These are phyloP conservation scores for Gentiana straminea DNA, from an alignment of 257 asterid species.

Conservation along the genomic window DNA sequence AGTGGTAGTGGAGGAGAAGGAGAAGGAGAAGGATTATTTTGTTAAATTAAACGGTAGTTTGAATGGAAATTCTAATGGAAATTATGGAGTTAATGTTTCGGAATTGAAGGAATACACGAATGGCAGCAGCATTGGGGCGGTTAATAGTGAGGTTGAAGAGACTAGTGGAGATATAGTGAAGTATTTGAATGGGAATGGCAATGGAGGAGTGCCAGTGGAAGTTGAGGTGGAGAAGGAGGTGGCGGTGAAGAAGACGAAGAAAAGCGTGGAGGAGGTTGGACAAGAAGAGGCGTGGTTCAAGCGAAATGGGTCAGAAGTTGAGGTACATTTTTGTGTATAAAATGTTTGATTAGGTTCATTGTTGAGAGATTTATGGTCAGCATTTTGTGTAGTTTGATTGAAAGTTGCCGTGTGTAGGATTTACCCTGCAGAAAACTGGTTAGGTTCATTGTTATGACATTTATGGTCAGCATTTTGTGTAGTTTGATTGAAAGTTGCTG, in stretches of 20 bases:
- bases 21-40: conserved; percentile 3
- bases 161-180: conserved; percentile 33
- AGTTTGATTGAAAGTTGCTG: too few species aligned
- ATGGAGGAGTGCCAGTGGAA: conserved; percentile 15
- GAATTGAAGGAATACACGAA: conserved; percentile 7
- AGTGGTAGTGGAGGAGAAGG: conserved; percentile 13
- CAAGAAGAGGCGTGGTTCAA: conserved; percentile 93
- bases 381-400: too few species aligned
- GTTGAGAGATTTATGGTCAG: neutral
- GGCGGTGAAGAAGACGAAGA: conserved; percentile 28
- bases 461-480: neutral
- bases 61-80: conserved; percentile 27
- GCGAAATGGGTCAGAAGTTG: conserved; percentile 24
- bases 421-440: neutral
- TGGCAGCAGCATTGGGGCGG: conserved; percentile 19
- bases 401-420: neutral
- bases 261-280: conserved; percentile 73
- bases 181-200: conserved; percentile 47
- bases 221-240: conserved; percentile 21
- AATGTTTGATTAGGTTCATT: neutral
- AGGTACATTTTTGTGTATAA: conserved; percentile 31
- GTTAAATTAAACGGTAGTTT: conserved; percentile 9
- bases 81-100: conserved; percentile 28
- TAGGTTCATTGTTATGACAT: neutral
- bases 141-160: conserved; percentile 22